Evolutionary conservation across 176 grass and related monocot genomes (phyloP).

Genomic region (Raddia guianensis): DNA sequence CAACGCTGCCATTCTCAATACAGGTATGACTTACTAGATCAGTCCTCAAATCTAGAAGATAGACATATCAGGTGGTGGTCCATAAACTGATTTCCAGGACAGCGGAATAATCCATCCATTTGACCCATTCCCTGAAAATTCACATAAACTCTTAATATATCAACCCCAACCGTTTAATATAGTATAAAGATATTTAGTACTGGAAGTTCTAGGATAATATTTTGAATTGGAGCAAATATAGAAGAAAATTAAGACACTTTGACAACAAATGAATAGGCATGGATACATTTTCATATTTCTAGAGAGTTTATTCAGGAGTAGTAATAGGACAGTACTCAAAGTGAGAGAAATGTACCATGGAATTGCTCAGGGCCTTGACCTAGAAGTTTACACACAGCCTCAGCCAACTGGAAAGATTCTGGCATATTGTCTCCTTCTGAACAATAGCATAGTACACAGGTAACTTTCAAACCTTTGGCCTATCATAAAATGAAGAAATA

Average conservation of each 20-base stretch:
- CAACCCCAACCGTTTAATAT: constrained; percentile 27
- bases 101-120: constrained; percentile 78
- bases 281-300: background rate
- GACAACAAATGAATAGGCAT: constrained; percentile 10
- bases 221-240: background rate
- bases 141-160: constrained; percentile 1
- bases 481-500: constrained; percentile 36
- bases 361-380: constrained; percentile 65
- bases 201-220: constrained; percentile 18
- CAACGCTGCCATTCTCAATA: background rate
- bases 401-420: constrained; percentile 86
- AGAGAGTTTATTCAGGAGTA: background rate
- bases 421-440: constrained; percentile 96
- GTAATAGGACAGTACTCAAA: background rate
- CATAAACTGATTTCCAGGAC: constrained; percentile 95
- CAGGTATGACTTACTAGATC: constrained; percentile 41
- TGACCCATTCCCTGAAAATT: constrained; percentile 57
- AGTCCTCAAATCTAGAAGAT: constrained; percentile 59
- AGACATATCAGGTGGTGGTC: constrained; percentile 84
- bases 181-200: constrained; percentile 12
- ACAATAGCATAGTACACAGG: constrained; percentile 86
- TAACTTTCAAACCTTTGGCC: constrained; percentile 85
- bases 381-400: constrained; percentile 70
- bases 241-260: background rate
- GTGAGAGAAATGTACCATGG: constrained; percentile 50